Evolutionary conservation across 352 stramenopile species (phyloP), one percentile per base, ranked within the genome.

Genomic region (Phytophthora idaei): DNA sequence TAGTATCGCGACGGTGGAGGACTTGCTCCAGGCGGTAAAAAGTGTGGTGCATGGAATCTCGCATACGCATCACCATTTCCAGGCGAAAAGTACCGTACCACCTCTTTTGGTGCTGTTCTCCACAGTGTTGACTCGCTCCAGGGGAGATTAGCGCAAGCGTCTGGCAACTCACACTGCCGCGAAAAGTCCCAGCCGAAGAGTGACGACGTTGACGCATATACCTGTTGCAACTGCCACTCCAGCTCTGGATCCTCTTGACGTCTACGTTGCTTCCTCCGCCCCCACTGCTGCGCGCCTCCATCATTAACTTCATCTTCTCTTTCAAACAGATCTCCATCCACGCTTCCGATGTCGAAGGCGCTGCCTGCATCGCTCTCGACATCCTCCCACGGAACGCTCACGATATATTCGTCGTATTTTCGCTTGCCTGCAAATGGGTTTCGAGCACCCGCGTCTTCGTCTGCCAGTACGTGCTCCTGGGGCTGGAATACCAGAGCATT

Each of bases 171-270:
- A 5, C 80, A 76, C 56, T 93, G 85, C 17, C 66, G 63, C 7
- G 67, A 66, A 54, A 93, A 91, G 58, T 95, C 85, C 85, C 85
- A 95, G 27, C 87, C 87, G 49, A 90, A 85, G n/a, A 90, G 63
- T 31, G 71, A 78, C 11, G 87, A 82, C 21, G 80, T 88, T 1
- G 81, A 82, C n/a, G 80, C 73, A 50, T 95, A 95, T 11, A 93
- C 83, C 44, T 90, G 73, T 63, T 90, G 73, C 29, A 95, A 56
- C 21, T 93, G 83, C 81, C 72, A 87, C 53, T 86, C 71, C 5
- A 93, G 70, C 44, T 87, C 70, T 5, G 74, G 60, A 47, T 85
- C 66, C 47, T 92, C 79, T 66, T 90, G 69, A 36, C 77, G 59
- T 29, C 71, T 73, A 15, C 77, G 73, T 27, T 76, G 69, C 46